Conservation (phyloP, 441 rosid genomes). For the Euphorbia schlechtendalii region DNA sequence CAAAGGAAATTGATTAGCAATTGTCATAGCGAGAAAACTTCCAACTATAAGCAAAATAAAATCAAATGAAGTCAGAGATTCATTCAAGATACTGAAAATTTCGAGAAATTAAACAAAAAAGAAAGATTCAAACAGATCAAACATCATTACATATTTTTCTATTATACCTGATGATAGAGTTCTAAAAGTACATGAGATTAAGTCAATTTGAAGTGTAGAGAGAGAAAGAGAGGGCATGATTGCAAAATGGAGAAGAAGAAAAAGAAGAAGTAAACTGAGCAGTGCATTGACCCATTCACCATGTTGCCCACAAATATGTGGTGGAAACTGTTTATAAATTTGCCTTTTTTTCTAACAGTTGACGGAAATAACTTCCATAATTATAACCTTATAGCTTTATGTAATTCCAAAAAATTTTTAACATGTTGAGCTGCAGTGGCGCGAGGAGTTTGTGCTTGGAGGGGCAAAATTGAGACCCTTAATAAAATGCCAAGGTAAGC, state of each 20-base stretch:
- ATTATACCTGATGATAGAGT: neutral
- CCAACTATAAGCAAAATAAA: neutral
- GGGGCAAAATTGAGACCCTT: no score
- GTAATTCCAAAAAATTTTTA: no score
- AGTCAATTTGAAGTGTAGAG: neutral
- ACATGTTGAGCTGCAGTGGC: no score
- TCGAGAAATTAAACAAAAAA: neutral
- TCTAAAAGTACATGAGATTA: neutral
- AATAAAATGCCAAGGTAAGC: no score
- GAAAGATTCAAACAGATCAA: neutral
- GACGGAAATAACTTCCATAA: neutral
- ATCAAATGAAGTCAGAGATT: slow-evolving; percentile 10
- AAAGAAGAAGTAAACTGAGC: neutral
- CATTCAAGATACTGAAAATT: neutral
- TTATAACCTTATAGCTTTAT: neutral
- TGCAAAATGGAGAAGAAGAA: neutral
- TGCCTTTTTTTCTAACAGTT: neutral
- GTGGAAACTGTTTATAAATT: neutral
- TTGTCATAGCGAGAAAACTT: neutral
- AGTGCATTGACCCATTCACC: neutral
- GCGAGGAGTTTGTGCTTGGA: no score
- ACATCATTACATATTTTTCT: neutral
- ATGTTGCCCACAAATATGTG: neutral
- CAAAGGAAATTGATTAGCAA: neutral
- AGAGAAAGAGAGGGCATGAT: neutral